A percentile compares a stretch with the other conserved stretches of the same genome.
phyloP scores from a whole-genome alignment of 2,329 filamentous ascomycete species.

The Penicillium thymicola region DNA sequence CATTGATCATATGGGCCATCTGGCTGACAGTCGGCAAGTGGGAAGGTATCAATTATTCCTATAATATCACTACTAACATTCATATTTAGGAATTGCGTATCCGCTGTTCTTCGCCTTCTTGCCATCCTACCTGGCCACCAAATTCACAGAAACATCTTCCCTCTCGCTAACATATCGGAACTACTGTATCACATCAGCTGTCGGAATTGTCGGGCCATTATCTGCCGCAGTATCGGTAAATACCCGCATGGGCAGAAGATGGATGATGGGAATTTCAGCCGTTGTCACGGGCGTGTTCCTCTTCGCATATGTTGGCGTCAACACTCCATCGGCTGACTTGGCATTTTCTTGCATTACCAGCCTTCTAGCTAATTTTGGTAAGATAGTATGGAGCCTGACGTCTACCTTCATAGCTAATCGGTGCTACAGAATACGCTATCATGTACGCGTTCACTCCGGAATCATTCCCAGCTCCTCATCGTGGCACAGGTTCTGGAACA shows the following conservation, averaged over 20 bases:
- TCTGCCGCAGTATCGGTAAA: slow-evolving; percentile 43
- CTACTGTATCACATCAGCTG: slow-evolving; percentile 34
- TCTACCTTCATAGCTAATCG: neutral
- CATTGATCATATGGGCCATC: slow-evolving; percentile 40
- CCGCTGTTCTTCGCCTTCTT: slow-evolving; percentile 50
- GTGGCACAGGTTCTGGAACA: slow-evolving; percentile 27
- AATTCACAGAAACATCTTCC: slow-evolving; percentile 29
- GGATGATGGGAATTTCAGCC: slow-evolving; percentile 47
- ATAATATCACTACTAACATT: neutral
- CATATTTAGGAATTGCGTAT: slow-evolving; percentile 42
- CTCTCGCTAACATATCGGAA: slow-evolving; percentile 24
- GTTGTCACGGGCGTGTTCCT: slow-evolving; percentile 48
- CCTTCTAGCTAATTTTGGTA: slow-evolving; percentile 43
- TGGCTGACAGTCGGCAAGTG: slow-evolving; percentile 42
- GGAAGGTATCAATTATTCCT: neutral
- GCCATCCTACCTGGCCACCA: slow-evolving; percentile 45
- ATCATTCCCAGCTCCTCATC: slow-evolving; percentile 28
- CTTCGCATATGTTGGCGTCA: slow-evolving; percentile 46
- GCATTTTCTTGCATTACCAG: slow-evolving; percentile 43
- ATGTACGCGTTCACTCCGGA: slow-evolving; percentile 31
- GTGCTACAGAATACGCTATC: slow-evolving; percentile 28
- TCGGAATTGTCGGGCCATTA: slow-evolving; percentile 43
- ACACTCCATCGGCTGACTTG: slow-evolving; percentile 34
- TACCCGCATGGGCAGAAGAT: slow-evolving; percentile 42
- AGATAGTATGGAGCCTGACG: neutral